phyloP scores from a whole-genome alignment of 1,284 basidiomycete genomes.

The Cryptococcus wingfieldii region DNA sequence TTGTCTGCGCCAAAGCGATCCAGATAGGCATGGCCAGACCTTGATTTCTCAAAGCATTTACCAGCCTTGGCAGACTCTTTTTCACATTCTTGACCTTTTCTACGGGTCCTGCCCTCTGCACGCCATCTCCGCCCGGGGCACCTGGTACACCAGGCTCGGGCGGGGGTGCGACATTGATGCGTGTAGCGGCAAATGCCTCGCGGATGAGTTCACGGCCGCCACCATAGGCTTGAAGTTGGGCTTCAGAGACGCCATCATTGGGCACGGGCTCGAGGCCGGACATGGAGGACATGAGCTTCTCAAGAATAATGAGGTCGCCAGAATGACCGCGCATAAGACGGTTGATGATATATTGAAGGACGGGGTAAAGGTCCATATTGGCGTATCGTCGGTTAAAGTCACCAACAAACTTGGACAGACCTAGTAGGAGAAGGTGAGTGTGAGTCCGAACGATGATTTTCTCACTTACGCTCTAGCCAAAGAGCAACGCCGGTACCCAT shows the following conservation, averaged over 20 bases:
- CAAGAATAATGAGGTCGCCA: slow-evolving; percentile 84
- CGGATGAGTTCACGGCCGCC: slow-evolving; percentile 81
- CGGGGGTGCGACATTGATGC: slow-evolving; percentile 40
- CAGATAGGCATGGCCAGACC: slow-evolving; percentile 74
- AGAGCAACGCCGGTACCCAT: slow-evolving; percentile 88
- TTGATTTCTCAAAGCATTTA: slow-evolving; percentile 65
- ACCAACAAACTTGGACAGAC: slow-evolving; percentile 86
- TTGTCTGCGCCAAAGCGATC: slow-evolving; percentile 80
- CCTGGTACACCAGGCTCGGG: slow-evolving; percentile 15
- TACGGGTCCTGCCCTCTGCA: slow-evolving; percentile 18
- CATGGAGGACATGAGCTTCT: slow-evolving; percentile 93
- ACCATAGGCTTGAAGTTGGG: slow-evolving; percentile 82
- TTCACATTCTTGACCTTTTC: slow-evolving; percentile 33
- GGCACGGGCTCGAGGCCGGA: slow-evolving; percentile 87
- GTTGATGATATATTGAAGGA: slow-evolving; percentile 87
- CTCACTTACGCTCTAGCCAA: slow-evolving; percentile 82
- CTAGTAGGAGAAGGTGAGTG: slow-evolving; percentile 52
- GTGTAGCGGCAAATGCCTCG: slow-evolving; percentile 60
- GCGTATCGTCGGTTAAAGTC: slow-evolving; percentile 81
- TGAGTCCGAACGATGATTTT: neutral
- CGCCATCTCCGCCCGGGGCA: slow-evolving; percentile 4
- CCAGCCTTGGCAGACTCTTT: slow-evolving; percentile 56
- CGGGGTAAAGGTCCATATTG: slow-evolving; percentile 71
- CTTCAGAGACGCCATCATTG: slow-evolving; percentile 67
- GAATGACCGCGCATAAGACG: slow-evolving; percentile 78